phyloP scores from a whole-genome alignment of 306 rosid genomes.

The Amphicarpaea edgeworthii region DNA sequence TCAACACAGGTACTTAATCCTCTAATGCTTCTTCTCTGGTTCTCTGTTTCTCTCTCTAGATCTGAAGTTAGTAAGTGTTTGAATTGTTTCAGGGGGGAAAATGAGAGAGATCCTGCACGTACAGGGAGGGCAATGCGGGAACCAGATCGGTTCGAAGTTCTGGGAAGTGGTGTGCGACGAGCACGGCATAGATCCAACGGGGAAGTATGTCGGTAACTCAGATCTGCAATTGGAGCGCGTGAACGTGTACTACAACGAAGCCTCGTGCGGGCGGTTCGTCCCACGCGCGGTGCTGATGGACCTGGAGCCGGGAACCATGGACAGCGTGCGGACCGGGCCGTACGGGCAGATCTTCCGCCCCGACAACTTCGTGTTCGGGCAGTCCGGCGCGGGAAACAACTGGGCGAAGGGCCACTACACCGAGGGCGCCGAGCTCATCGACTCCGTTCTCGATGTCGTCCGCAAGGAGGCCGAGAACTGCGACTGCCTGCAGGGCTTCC shows the following conservation, averaged over 20 bases:
- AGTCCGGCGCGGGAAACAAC: conserved; percentile 71
- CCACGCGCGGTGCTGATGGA: conserved; percentile 73
- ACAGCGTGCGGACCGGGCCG: conserved; percentile 66
- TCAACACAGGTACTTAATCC: conserved; percentile 41
- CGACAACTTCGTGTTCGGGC: conserved; percentile 67
- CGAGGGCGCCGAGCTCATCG: conserved; percentile 69
- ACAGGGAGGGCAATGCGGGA: conserved; percentile 73
- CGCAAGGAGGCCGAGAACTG: conserved; percentile 71
- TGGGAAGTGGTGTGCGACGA: conserved; percentile 75
- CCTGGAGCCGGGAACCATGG: conserved; percentile 69
- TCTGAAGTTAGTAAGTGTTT: conserved; percentile 12
- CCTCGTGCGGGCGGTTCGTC: conserved; percentile 69
- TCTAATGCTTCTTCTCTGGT: not conserved
- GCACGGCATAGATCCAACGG: conserved; percentile 72
- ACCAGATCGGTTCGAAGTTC: conserved; percentile 71
- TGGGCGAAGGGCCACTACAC: conserved; percentile 74
- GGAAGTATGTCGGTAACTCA: conserved; percentile 58
- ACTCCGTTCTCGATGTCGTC: conserved; percentile 65
- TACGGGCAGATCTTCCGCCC: conserved; percentile 72
- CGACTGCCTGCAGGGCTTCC: conserved; percentile 70
- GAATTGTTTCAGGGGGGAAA: conserved; percentile 49
- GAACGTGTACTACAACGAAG: conserved; percentile 65
- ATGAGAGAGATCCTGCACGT: conserved; percentile 73
- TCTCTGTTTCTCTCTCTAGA: conserved; percentile 16
- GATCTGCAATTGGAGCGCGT: conserved; percentile 69